Evolutionary conservation across 164 flowering plant species (phyloP), one percentile per base, ranked within the genome.

Genomic region (Nelumbo lutea): DNA sequence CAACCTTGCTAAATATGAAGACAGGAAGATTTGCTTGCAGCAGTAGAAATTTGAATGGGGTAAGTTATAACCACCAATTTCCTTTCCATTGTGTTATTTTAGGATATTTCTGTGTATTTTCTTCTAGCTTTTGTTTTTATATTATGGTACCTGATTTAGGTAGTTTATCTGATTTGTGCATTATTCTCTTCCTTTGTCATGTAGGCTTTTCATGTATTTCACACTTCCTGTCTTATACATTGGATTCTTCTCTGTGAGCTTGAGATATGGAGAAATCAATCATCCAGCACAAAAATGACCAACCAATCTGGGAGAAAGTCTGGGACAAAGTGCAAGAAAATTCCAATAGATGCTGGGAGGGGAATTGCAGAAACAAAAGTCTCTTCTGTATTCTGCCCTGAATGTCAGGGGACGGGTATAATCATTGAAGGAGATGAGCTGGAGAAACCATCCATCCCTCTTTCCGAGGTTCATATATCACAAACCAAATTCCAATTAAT

Each of bases 151-250:
- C n/a, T 45, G 5, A 38, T 62, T 67, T 46, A 14, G 14, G 10
- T 15, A 52, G 27, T 15, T 7, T 8, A 41, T 51, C 46, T 46
- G 50, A 40, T 15, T 45, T 46, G 27, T 63, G 50, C 38, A 46
- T 71, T 41, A 41, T 10, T 6, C 14, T 43, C 48, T 55, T 11
- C 41, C 50, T 60, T 51, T 59, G 50, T 46, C 47, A 5, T 83
- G 83, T 80, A 95, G 99, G 93, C 90, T 72, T 96, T 89, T 79
- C 99, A 96, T 74, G 76, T 93, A 38, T 96, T 83, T 70, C 99
- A 96, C 66, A 72, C 76, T 13, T 96, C 99, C n/a, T 96, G 99
- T 80, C 91, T 96, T 64, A 74, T 93, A 72, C 97, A 93, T 70
- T 96, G 99, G 99, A 74, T 93, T 67, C 90, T 96, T 65, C 76